Conservation (phyloP, 768 basidiomycete species). For the Leccinum uliginosum region DNA sequence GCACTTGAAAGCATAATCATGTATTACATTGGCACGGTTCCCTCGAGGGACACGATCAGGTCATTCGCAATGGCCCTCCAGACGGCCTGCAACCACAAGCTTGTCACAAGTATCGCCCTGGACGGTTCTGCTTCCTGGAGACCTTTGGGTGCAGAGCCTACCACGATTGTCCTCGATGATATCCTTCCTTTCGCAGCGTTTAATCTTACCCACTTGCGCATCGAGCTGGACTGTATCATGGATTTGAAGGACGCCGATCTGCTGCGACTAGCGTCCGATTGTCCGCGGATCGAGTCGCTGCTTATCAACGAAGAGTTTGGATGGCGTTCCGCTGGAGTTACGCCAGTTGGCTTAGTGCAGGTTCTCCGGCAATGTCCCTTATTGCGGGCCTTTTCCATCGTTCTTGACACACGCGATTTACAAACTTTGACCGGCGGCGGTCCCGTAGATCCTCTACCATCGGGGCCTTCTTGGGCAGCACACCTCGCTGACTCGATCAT, state of each 20-base stretch:
- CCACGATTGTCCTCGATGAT: neutral
- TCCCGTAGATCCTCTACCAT: neutral
- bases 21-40: neutral
- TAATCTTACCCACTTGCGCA: neutral
- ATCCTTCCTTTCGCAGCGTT: neutral
- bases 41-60: neutral
- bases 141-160: neutral
- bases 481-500: neutral
- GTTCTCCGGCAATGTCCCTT: neutral
- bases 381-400: neutral
- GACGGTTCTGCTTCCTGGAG: neutral
- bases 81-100: too few species aligned
- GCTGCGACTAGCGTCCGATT: neutral
- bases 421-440: neutral
- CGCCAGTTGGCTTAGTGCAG: neutral
- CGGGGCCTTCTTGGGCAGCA: neutral
- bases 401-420: neutral
- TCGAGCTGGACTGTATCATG: neutral
- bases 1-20: neutral
- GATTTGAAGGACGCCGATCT: neutral
- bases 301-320: neutral
- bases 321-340: neutral
- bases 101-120: neutral
- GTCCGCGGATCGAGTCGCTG: neutral
- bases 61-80: neutral